Percentiles rank a stretch among this genome's conserved stretches.
phyloP scores from a whole-genome alignment of 805 yeast genomes.

The Komagataella pseudopastoris region DNA sequence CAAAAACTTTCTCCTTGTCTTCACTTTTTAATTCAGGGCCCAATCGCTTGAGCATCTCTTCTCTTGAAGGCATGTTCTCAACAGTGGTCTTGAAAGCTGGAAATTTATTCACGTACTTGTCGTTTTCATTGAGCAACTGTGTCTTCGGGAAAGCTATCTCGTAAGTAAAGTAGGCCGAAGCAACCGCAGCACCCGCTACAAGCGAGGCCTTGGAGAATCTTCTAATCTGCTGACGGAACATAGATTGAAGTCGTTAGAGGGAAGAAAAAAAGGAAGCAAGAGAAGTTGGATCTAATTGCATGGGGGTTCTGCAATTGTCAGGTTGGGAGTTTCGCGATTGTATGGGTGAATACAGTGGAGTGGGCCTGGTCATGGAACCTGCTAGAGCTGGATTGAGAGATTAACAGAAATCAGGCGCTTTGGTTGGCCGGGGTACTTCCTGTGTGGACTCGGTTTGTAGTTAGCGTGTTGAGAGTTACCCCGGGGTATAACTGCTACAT shows the following conservation, averaged over 20 bases:
- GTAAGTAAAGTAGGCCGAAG: not conserved
- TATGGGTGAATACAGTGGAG: not conserved
- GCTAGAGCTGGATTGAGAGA: not conserved
- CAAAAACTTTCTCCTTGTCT: constrained; percentile 2
- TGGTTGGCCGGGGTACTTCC: not conserved
- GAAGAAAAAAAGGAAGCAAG: not conserved
- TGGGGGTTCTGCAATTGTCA: not conserved
- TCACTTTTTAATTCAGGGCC: constrained; percentile 10
- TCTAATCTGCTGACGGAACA: constrained; percentile 1
- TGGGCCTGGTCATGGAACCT: not conserved
- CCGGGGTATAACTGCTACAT: not conserved
- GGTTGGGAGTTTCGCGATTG: not conserved
- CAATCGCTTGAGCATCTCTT: constrained; percentile 34
- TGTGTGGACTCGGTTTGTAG: not conserved
- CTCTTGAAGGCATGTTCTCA: constrained; percentile 43
- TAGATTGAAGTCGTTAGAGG: not conserved
- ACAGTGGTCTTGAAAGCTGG: constrained; percentile 30
- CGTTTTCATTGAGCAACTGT: constrained; percentile 1
- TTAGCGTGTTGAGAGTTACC: not conserved
- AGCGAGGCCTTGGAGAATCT: constrained; percentile 1
- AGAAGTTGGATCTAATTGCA: not conserved
- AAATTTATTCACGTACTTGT: constrained; percentile 3
- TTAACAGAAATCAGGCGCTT: not conserved
- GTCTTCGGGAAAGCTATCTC: not conserved
- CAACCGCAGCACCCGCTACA: not conserved